Base-by-base conservation (phyloP, 768 basidiomycete genomes). In the Boletus vermiculosoides region DNA sequence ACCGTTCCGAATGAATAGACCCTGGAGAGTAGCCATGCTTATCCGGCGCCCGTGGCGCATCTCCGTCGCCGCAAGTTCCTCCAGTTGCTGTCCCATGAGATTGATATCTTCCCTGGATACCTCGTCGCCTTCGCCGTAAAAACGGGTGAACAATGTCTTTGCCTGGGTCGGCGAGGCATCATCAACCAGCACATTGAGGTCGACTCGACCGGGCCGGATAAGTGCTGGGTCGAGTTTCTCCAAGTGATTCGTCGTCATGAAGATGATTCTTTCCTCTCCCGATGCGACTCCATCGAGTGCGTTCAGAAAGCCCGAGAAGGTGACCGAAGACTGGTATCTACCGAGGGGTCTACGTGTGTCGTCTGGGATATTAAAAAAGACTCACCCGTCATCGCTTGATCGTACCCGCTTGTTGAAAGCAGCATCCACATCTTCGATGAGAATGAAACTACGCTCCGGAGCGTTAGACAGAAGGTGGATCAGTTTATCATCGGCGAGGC, bases 201-300 rank as follows among this genome's bases (percentile, higher is more conserved):
- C 97, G 42, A 99, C 95, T 11, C 97, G 84, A 18, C 97, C 97
- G 0, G 97, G 96, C 50, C 97, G 86, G 67, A 98, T 92, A 45
- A 99, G 83, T 0, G 96, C 97, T 7, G 93, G 88, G 73, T 99
- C 97, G 36, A 99, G 83, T 59, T 80, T 81, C 57, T 90, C 85
- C 52, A 91, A 70, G 65, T 98, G 97, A 72, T 99, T 99, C n/a
- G 97, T 98, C 0, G 97, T 99, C 87, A 99, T 91, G 75, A 99
- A 99, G 36, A 99, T 84, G 68, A 99, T 88, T n/a, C 97, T 87
- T 66, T 97, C 94, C 75, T 98, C 95, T 41, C 94, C 93, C 12
- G 96, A 97, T 5, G 94, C 96, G 30, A 99, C 96, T 18, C 97
- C 97, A 67, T 99, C 97, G 3, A 99, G 79, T 15, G 95, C 94